A percentile compares a stretch with the other conserved stretches of the same genome.
These are phyloP conservation scores for Candida cerambycidarum DNA, from an alignment of 805 yeast species.

Conservation along the genomic window DNA sequence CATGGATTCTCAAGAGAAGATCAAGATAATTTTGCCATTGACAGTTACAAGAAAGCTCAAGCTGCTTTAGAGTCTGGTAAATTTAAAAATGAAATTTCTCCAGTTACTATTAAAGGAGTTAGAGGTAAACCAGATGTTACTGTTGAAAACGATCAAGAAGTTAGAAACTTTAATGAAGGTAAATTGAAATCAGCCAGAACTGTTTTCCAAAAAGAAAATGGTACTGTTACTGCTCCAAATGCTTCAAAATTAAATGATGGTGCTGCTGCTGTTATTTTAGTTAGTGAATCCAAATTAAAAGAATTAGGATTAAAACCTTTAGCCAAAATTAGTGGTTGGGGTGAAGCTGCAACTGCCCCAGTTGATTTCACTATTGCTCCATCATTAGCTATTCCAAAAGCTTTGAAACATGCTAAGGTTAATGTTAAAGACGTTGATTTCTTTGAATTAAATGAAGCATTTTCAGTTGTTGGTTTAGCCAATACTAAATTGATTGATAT, in stretches of 20 bases:
- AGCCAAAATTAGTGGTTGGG: slow-evolving; percentile 91
- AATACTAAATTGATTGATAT: slow-evolving; percentile 70
- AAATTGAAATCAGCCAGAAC: slow-evolving; percentile 81
- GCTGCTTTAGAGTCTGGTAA: slow-evolving; percentile 78
- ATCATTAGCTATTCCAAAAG: slow-evolving; percentile 92
- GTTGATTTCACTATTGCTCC: slow-evolving; percentile 96
- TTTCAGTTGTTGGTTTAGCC: slow-evolving; percentile 94
- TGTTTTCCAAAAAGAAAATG: slow-evolving; percentile 85
- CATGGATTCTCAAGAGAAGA: slow-evolving; percentile 74
- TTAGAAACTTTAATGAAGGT: slow-evolving; percentile 69
- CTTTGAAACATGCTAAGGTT: slow-evolving; percentile 81
- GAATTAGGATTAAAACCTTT: slow-evolving; percentile 87
- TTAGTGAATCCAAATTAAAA: slow-evolving; percentile 78
- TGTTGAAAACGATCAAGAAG: slow-evolving; percentile 82
- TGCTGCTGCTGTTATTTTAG: slow-evolving; percentile 91
- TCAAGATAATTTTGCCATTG: slow-evolving; percentile 87
- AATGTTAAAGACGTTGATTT: slow-evolving; percentile 70
- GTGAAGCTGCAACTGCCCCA: slow-evolving; percentile 96
- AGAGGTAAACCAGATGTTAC: slow-evolving; percentile 65
- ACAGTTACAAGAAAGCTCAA: slow-evolving; percentile 83
- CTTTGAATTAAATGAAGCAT: slow-evolving; percentile 97
- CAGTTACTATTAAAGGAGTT: slow-evolving; percentile 83
- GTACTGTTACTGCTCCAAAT: slow-evolving; percentile 96
- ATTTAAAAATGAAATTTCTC: slow-evolving; percentile 77
- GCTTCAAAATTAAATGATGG: slow-evolving; percentile 97